A percentile compares a stretch with the other conserved stretches of the same genome.
These are phyloP conservation scores for Fusarium redolens DNA, from an alignment of 2,329 filamentous ascomycete species.

Conservation along the genomic window DNA sequence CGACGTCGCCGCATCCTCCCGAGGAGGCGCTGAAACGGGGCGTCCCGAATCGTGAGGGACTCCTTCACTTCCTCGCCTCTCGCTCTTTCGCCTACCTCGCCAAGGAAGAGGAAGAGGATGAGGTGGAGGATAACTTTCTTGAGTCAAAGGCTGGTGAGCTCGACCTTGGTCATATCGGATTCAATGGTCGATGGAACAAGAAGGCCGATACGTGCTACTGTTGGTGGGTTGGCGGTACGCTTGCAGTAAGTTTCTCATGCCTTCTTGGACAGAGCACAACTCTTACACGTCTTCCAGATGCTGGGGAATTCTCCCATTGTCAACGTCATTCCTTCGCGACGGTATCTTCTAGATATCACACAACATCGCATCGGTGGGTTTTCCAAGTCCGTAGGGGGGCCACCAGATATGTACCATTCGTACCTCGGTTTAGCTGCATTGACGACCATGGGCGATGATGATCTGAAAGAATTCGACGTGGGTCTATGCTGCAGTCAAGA, in stretches of 20 bases:
- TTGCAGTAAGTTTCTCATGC: slow-evolving; percentile 51
- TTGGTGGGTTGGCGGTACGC: slow-evolving; percentile 86
- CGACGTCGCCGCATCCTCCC: slow-evolving; percentile 12
- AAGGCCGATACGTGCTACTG: slow-evolving; percentile 94
- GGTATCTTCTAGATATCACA: slow-evolving; percentile 85
- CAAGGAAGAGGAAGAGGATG: slow-evolving; percentile 58
- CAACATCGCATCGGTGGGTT: slow-evolving; percentile 89
- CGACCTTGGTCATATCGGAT: slow-evolving; percentile 69
- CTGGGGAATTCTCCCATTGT: slow-evolving; percentile 69
- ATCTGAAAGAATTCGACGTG: slow-evolving; percentile 78
- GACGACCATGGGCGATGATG: slow-evolving; percentile 75
- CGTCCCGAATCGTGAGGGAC: slow-evolving; percentile 46
- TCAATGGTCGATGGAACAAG: slow-evolving; percentile 93
- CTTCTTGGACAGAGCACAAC: background rate
- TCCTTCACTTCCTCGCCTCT: slow-evolving; percentile 69
- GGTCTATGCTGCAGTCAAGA: slow-evolving; percentile 79
- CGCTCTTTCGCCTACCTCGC: slow-evolving; percentile 73
- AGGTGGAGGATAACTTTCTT: slow-evolving; percentile 55
- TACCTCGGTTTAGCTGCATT: slow-evolving; percentile 88
- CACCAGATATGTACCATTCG: slow-evolving; percentile 86
- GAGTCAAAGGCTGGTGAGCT: slow-evolving; percentile 50
- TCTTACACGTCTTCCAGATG: slow-evolving; percentile 58
- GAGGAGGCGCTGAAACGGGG: slow-evolving; percentile 51
- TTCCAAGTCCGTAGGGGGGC: slow-evolving; percentile 74
- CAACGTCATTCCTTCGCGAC: slow-evolving; percentile 69